A percentile compares a stretch with the other conserved stretches of the same genome.
phyloP scores from a whole-genome alignment of 2,329 filamentous ascomycete genomes.

The Beauveria brongniartii region DNA sequence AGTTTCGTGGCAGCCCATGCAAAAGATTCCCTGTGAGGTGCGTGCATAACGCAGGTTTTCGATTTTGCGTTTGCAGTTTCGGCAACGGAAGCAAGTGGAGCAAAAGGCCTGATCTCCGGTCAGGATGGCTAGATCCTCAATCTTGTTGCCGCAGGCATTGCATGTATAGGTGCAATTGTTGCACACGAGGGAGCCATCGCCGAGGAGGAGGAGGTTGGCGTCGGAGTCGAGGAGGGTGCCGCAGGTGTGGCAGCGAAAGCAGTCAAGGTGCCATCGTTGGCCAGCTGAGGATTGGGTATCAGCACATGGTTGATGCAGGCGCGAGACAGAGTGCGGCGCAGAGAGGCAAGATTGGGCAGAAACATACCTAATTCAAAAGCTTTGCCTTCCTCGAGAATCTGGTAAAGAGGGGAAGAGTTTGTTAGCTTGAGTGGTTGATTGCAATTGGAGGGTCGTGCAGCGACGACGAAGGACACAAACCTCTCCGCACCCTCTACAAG shows the following conservation, averaged over 20 bases:
- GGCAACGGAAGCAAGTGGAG: constrained; percentile 90
- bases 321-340: background rate
- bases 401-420: constrained; percentile 13
- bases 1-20: constrained; percentile 97
- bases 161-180: constrained; percentile 99
- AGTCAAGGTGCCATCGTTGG: constrained; percentile 97
- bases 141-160: constrained; percentile 93
- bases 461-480: constrained; percentile 38
- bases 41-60: constrained; percentile 96
- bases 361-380: constrained; percentile 87
- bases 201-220: constrained; percentile 91
- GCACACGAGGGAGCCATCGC: constrained; percentile 96
- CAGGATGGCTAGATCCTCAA: constrained; percentile 93
- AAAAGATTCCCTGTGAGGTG: constrained; percentile 97
- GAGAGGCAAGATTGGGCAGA: constrained; percentile 10
- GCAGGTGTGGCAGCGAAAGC: constrained; percentile 96
- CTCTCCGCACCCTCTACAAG: constrained; percentile 90
- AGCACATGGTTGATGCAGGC: constrained; percentile 17
- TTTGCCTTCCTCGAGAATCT: constrained; percentile 98
- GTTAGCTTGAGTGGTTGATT: background rate
- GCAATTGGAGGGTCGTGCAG: background rate
- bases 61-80: constrained; percentile 98
- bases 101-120: constrained; percentile 98
- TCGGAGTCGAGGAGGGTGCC: constrained; percentile 94
- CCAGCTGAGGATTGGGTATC: constrained; percentile 53